These are phyloP conservation scores for Westerdykella sp. DNA, from an alignment of 2,329 filamentous ascomycete species.

Conservation along the genomic window DNA sequence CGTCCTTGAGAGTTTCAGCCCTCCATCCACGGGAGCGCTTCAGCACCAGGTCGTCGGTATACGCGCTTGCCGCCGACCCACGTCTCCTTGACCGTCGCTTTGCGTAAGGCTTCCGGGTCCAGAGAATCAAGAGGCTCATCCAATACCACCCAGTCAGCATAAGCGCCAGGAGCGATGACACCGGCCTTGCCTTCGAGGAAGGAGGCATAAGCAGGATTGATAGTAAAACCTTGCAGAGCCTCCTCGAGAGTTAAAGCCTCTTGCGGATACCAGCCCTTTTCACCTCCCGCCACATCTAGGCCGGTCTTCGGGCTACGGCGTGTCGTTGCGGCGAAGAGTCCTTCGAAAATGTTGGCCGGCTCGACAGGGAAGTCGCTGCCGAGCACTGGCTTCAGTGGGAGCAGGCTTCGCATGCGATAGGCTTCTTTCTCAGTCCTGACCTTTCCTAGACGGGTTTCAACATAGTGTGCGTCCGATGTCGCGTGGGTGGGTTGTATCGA, in stretches of 20 bases:
- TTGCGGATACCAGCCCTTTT: constrained; percentile 53
- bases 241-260: constrained; percentile 55
- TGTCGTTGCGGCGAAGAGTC: constrained; percentile 62
- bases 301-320: constrained; percentile 51
- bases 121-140: constrained; percentile 51
- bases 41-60: constrained; percentile 20
- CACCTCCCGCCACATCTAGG: constrained; percentile 39
- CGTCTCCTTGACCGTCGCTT: constrained; percentile 56
- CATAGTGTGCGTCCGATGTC: constrained; percentile 65
- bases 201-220: constrained; percentile 52
- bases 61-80: constrained; percentile 56
- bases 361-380: constrained; percentile 70
- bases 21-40: constrained; percentile 5
- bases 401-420: constrained; percentile 60
- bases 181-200: constrained; percentile 57
- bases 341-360: constrained; percentile 60
- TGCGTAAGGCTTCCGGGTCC: constrained; percentile 42
- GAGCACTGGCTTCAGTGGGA: constrained; percentile 51
- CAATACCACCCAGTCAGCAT: constrained; percentile 67
- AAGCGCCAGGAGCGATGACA: constrained; percentile 53
- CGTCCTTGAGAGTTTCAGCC: too few species aligned
- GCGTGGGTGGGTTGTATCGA: constrained; percentile 68
- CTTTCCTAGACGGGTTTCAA: constrained; percentile 53
- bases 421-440: constrained; percentile 52
- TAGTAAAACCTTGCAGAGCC: constrained; percentile 58